Percentiles rank a stretch among this genome's conserved stretches.
Conservation (phyloP, 768 basidiomycete genomes). For the Naematelia aurantialba region DNA sequence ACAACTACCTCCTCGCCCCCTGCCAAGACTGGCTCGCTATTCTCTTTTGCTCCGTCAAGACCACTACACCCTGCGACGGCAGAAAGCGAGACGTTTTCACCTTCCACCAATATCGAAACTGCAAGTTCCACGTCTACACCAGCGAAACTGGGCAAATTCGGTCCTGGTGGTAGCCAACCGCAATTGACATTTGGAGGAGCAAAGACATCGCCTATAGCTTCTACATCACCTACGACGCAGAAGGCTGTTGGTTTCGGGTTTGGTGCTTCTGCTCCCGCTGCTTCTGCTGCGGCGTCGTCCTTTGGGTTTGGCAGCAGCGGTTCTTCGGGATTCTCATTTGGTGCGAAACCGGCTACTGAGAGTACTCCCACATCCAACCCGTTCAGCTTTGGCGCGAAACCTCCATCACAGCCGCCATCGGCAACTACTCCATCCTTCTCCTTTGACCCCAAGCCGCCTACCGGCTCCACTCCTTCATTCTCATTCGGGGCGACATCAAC, state of each 20-base stretch:
- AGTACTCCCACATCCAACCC: slow-evolving; percentile 1
- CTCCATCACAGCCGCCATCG: not conserved
- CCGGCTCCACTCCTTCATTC: slow-evolving; percentile 4
- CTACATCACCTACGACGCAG: not conserved
- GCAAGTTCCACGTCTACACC: slow-evolving; percentile 18
- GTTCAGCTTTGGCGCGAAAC: slow-evolving; percentile 10
- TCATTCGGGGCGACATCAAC: slow-evolving; percentile 6
- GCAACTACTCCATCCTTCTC: slow-evolving; percentile 1
- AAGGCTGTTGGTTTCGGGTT: slow-evolving; percentile 13
- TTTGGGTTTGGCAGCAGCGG: slow-evolving; percentile 17
- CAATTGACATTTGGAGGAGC: slow-evolving; percentile 41
- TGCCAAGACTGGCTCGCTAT: slow-evolving; percentile 15
- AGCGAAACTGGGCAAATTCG: slow-evolving; percentile 41
- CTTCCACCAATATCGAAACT: slow-evolving; percentile 27
- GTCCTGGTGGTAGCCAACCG: slow-evolving; percentile 39
- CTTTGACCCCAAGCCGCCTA: slow-evolving; percentile 3
- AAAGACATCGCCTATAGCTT: slow-evolving; percentile 15
- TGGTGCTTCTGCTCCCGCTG: slow-evolving; percentile 11
- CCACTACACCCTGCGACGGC: slow-evolving; percentile 42
- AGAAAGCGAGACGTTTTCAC: slow-evolving; percentile 35
- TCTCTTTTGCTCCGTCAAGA: slow-evolving; percentile 38
- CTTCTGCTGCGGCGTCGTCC: slow-evolving; percentile 8
- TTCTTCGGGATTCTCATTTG: slow-evolving; percentile 20
- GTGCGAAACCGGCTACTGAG: slow-evolving; percentile 13
- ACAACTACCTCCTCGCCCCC: slow-evolving; percentile 4